Evolutionary conservation across 179 eudicot genomes (phyloP), one percentile per base, ranked within the genome.

Genomic region (Gypsophila paniculata): DNA sequence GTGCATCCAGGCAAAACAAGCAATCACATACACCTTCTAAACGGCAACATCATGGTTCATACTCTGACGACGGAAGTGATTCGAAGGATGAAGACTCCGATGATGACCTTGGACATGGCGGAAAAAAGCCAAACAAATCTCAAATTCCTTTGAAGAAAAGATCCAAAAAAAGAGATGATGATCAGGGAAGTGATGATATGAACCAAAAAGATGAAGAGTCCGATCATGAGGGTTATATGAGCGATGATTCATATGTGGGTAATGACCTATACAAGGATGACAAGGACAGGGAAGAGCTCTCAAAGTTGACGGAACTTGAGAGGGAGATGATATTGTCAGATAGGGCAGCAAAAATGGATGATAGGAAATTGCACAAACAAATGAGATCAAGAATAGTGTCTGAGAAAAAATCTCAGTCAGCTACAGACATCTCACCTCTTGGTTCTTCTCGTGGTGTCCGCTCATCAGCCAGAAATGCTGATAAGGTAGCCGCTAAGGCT

Each of bases 71-170:
- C 76, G 97, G 83, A 59, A 89, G 92, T 80, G 89, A 87, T 79
- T 87, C 90, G 13, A 87, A 84, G 69, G 89, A 89, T 75, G 93
- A 87, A 60, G 89, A 87, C 70, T 87, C 96, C 7, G 90, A 89
- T 75, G 87, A 80, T 72, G 82, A 73, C 76, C 90, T 70, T 80
- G 77, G 76, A 65, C 86, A 72, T 83, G 72, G 79, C 15, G 77
- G 79, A 57, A 78, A 85, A 75, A 90, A 89, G 75, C 84, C 88
- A 32, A 82, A 89, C 55, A 81, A 80, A 46, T 81, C 96, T 63
- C 92, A 87, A 66, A 85, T 89, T 74, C 98, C 96, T 75, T 73
- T 91, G 63, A 93, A 93, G 78, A 93, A 93, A 72, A 78, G 98
- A 57, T 72, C 88, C 46, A 95, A 89, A 13, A 88, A 86, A 29